Conservation (phyloP, 192 early-diverging fungal species). For the Umbelopsis sp. region DNA sequence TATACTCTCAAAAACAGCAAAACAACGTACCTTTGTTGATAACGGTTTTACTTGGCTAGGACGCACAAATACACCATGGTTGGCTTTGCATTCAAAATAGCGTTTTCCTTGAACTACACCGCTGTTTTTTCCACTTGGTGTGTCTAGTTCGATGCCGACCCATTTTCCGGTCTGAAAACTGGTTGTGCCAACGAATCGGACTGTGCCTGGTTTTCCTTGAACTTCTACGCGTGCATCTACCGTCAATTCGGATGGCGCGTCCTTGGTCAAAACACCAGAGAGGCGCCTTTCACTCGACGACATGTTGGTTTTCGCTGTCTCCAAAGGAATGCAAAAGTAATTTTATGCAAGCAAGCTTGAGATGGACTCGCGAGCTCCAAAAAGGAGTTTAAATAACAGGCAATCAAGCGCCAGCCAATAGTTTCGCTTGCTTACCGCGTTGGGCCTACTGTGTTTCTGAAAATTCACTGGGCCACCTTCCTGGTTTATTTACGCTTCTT, state of each 20-base stretch:
- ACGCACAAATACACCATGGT: constrained; percentile 81
- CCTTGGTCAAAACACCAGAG: constrained; percentile 14
- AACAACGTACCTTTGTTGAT: constrained; percentile 2
- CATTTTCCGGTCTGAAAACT: constrained; percentile 83
- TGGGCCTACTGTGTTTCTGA: too few relatives aligned
- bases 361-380: too few relatives aligned
- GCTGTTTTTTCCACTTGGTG: constrained; percentile 73
- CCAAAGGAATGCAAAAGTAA: background rate
- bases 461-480: too few relatives aligned
- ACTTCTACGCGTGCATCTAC: constrained; percentile 54
- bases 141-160: constrained; percentile 89
- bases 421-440: too few relatives aligned
- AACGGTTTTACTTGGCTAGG: constrained; percentile 55
- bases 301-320: background rate
- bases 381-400: too few relatives aligned
- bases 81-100: constrained; percentile 75
- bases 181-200: constrained; percentile 84
- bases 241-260: constrained; percentile 26
- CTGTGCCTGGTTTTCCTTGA: constrained; percentile 59
- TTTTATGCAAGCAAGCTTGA: background rate
- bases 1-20: background rate
- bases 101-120: constrained; percentile 74
- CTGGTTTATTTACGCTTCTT: too few relatives aligned
- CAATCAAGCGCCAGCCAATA: too few relatives aligned
- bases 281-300: constrained; percentile 15